Evolutionary conservation across 1,139 yeast species (phyloP), one percentile per base, ranked within the genome.

Genomic region (Pichia kudriavzevii): DNA sequence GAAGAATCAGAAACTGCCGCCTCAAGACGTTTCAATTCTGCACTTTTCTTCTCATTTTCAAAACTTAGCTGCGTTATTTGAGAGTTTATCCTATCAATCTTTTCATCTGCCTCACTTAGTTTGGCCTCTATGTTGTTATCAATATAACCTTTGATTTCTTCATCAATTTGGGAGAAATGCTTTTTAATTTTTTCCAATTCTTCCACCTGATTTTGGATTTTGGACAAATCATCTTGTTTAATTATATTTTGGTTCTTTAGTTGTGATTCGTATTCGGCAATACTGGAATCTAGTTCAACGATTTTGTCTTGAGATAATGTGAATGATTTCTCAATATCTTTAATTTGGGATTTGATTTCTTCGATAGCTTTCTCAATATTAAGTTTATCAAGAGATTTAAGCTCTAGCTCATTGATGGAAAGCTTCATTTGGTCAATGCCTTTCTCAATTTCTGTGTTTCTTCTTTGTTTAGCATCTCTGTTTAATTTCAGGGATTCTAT

Each of bases 391-490:
- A 68, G 53, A 12, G 72, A 55, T 1, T 71, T 56, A 32, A 61
- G 64, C 45, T 78, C 82, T 32, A 78, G 57, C 38, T 72, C 70
- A 44, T 75, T 71, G 8, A 84, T 69, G 4, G 56, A 56, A 18
- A 79, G 57, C 44, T 66, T 68, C 40, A 69, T 68, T 46, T 80
- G 87, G 42, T 78, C 75, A 7, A 80, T 59, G 21, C 60, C 56
- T 30, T 60, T 67, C 32, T 79, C 76, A 21, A 79, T 48, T 15
- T 64, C 61, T n/a, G 67, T 62, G 19, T 72, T 46, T 30, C 71
- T 77, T 31, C 64, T 65, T 22, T 70, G 69, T 14, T 60, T 61
- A 4, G 51, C 42, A 39, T 78, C 82, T 43, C 72, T 72, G 10
- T 65, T 63, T 12, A 72, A 75, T 7, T 61, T 63, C 22, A 71